Evolutionary conservation across 306 rosid species (phyloP).

Genomic region (Casuarina equisetifolia): DNA sequence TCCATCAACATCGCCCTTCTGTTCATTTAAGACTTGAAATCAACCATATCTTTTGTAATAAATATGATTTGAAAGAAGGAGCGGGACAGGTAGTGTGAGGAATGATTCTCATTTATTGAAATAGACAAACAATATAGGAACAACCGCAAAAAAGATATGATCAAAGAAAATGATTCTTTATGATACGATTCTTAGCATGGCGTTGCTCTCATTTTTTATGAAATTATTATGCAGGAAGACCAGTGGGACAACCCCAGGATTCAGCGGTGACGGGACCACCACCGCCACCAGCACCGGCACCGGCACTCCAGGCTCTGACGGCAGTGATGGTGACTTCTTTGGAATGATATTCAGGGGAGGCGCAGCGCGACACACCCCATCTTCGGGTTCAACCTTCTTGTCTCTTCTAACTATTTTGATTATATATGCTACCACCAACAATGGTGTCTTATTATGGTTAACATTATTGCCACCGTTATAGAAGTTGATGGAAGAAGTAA

Average conservation of each 20-base stretch:
- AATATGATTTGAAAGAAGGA: no score
- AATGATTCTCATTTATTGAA: no score
- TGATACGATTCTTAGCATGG: not conserved
- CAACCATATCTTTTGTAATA: no score
- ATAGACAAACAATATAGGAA: no score
- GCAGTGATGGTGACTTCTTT: constrained; percentile 59
- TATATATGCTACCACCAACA: constrained; percentile 49
- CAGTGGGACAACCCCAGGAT: constrained; percentile 40
- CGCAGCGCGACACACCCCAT: constrained; percentile 37
- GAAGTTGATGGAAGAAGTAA: constrained; percentile 13
- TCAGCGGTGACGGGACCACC: constrained; percentile 51
- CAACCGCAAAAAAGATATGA: no score
- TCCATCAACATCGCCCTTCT: no score
- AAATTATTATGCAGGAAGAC: constrained; percentile 57
- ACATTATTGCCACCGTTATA: constrained; percentile 31
- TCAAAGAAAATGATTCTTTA: not conserved
- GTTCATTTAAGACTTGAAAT: no score
- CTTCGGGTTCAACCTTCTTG: constrained; percentile 43
- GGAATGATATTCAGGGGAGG: constrained; percentile 76
- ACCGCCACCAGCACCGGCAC: constrained; percentile 36
- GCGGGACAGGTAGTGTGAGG: no score
- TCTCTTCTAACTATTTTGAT: constrained; percentile 51
- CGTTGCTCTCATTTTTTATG: constrained; percentile 3
- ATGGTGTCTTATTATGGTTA: constrained; percentile 36
- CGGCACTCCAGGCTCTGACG: constrained; percentile 46